Conservation (phyloP, 148 eudicot genomes). For the Pharnaceum exiguum region DNA sequence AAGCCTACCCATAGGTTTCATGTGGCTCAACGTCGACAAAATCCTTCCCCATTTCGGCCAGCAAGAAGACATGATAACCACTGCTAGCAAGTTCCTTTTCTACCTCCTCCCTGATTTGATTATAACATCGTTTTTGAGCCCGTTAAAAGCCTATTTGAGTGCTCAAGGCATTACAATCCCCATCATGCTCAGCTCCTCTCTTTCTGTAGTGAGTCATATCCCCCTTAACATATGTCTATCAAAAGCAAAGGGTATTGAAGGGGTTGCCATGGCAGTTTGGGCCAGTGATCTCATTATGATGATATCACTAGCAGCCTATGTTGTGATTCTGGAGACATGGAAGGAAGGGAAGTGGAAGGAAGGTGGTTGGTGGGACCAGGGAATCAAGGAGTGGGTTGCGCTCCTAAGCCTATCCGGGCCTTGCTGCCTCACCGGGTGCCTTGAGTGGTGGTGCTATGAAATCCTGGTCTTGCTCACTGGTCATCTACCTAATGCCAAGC, state of each 20-base stretch:
- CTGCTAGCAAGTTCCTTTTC: conserved; percentile 43
- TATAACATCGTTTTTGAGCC: conserved; percentile 55
- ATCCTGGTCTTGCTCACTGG: conserved; percentile 64
- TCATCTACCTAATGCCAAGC: conserved; percentile 47
- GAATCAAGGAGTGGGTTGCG: conserved; percentile 44
- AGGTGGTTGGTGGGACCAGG: conserved; percentile 78
- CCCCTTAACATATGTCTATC: conserved; percentile 56
- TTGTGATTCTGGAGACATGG: conserved; percentile 33
- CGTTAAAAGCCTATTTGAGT: conserved; percentile 73
- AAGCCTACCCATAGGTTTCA: conserved; percentile 47
- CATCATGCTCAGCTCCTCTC: conserved; percentile 51
- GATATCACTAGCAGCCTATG: conserved; percentile 25
- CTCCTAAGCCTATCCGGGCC: conserved; percentile 54
- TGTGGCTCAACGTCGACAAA: conserved; percentile 72
- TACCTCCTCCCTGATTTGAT: conserved; percentile 71
- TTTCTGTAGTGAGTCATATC: conserved; percentile 53
- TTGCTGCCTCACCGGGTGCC: conserved; percentile 77
- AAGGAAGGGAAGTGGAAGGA: conserved; percentile 54
- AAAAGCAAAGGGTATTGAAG: conserved; percentile 53
- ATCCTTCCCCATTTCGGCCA: conserved; percentile 64
- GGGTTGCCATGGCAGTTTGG: conserved; percentile 77
- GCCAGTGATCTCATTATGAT: conserved; percentile 46
- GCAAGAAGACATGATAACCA: conserved; percentile 44
- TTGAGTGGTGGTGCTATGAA: conserved; percentile 94
- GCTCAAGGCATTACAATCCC: conserved; percentile 64